A percentile compares a stretch with the other conserved stretches of the same genome.
Conservation (phyloP, 768 basidiomycete species). For the Termitomyces sp. region DNA sequence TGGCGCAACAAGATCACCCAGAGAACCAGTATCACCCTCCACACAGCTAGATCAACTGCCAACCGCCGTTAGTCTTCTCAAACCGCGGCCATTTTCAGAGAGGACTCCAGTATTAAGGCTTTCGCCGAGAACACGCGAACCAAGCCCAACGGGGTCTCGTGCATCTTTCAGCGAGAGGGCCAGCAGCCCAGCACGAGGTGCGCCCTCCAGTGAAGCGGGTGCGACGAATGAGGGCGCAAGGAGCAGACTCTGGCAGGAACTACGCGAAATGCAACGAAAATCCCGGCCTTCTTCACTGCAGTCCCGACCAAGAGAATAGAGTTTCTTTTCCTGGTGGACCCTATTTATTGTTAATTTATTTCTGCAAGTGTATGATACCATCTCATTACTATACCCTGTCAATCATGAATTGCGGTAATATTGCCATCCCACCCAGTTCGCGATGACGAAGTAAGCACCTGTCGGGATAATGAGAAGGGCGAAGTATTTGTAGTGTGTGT, state of each 20-base stretch:
- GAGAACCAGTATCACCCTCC: constrained; percentile 3
- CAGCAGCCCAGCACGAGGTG: constrained; percentile 15
- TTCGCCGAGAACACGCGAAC: constrained; percentile 22
- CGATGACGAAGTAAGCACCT: constrained; percentile 86
- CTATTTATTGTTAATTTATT: constrained; percentile 15
- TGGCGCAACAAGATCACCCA: constrained; percentile 11
- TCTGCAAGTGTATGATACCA: constrained; percentile 7
- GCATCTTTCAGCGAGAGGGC: constrained; percentile 11
- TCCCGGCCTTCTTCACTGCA: constrained; percentile 42
- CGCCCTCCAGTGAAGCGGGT: constrained; percentile 24
- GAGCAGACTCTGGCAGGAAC: constrained; percentile 53
- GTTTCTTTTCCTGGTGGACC: constrained; percentile 3
- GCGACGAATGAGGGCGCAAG: constrained; percentile 34
- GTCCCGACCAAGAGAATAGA: constrained; percentile 27
- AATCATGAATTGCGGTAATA: constrained; percentile 86
- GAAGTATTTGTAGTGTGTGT: constrained; percentile 92
- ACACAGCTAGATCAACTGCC: constrained; percentile 12
- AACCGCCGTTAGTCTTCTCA: constrained; percentile 13
- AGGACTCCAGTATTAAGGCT: constrained; percentile 32
- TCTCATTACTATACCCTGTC: not conserved
- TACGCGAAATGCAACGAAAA: constrained; percentile 46
- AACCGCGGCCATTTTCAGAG: constrained; percentile 34
- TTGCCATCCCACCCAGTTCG: constrained; percentile 99
- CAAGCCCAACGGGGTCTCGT: constrained; percentile 20
- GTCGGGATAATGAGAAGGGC: constrained; percentile 75